These are phyloP conservation scores for Colletotrichum sp. DNA, from an alignment of 2,329 filamentous ascomycete species.

Conservation along the genomic window DNA sequence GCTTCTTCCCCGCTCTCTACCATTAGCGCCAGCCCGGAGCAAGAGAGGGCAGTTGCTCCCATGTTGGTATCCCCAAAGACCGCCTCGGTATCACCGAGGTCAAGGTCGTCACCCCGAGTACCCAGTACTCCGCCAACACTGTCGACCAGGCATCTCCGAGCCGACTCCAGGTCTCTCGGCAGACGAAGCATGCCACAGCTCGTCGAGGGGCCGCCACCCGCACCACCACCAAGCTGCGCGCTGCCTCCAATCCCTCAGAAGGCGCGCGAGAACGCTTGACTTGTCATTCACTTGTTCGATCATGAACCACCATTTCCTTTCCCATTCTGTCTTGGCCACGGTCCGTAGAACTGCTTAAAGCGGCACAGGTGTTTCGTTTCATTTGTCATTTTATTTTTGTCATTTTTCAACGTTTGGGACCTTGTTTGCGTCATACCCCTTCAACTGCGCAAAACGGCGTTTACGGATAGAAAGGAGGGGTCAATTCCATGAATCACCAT, in stretches of 20 bases:
- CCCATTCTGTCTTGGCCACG: neutral
- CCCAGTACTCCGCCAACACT: neutral
- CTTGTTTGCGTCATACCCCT: conserved; percentile 21
- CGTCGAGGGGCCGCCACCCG: conserved; percentile 55
- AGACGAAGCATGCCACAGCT: conserved; percentile 58
- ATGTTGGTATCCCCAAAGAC: neutral
- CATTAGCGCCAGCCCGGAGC: neutral
- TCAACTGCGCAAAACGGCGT: conserved; percentile 19
- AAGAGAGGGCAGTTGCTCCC: neutral
- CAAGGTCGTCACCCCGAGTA: neutral
- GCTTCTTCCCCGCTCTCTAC: neutral
- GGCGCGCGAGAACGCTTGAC: neutral
- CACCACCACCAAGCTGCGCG: conserved; percentile 59
- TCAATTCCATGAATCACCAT: neutral
- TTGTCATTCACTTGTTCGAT: neutral
- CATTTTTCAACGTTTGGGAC: neutral
- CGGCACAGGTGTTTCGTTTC: neutral
- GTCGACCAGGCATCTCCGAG: neutral
- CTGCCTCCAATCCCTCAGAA: conserved; percentile 55
- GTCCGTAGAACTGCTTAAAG: neutral
- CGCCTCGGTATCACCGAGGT: neutral
- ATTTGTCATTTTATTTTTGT: neutral
- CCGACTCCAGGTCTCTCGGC: conserved; percentile 26
- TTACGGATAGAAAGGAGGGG: conserved; percentile 6
- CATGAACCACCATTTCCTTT: neutral